Evolutionary conservation across 1,139 yeast species (phyloP).

Genomic region (Candida sanyaensis): DNA sequence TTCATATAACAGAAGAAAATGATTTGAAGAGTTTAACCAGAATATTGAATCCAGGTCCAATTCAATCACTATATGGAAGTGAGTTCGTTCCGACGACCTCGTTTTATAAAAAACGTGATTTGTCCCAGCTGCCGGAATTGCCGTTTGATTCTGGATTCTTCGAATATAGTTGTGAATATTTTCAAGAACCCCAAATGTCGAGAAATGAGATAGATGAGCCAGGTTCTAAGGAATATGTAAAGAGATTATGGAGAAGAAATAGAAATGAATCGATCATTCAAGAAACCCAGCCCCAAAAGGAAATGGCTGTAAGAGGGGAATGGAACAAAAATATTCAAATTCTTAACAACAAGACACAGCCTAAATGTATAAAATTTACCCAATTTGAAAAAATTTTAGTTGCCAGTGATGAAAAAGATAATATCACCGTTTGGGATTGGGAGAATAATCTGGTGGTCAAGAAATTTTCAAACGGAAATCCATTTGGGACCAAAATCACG

Average conservation of each 20-base stretch:
- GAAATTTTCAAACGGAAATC: slow-evolving; percentile 81
- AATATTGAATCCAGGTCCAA: slow-evolving; percentile 42
- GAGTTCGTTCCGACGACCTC: slow-evolving; percentile 55
- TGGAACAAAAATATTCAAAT: slow-evolving; percentile 73
- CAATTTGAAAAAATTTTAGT: slow-evolving; percentile 88
- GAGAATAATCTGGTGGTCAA: slow-evolving; percentile 54
- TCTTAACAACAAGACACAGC: slow-evolving; percentile 76
- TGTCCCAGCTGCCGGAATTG: slow-evolving; percentile 41
- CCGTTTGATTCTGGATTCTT: slow-evolving; percentile 78
- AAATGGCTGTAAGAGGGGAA: slow-evolving; percentile 77
- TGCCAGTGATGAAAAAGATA: slow-evolving; percentile 83
- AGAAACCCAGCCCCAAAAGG: slow-evolving; percentile 89
- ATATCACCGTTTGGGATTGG: slow-evolving; percentile 91
- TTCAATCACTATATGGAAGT: slow-evolving; percentile 50
- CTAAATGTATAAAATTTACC: slow-evolving; percentile 75
- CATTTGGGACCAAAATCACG: slow-evolving; percentile 84
- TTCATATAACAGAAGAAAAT: slow-evolving; percentile 45
- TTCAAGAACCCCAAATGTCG: slow-evolving; percentile 95
- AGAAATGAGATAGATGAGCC: slow-evolving; percentile 88
- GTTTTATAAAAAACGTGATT: slow-evolving; percentile 45
- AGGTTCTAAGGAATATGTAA: slow-evolving; percentile 84
- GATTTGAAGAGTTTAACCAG: slow-evolving; percentile 40
- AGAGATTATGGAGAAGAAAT: slow-evolving; percentile 84
- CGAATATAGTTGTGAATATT: slow-evolving; percentile 87
- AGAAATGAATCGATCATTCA: slow-evolving; percentile 85